Evolutionary conservation across 1,284 basidiomycete species (phyloP), one percentile per base, ranked within the genome.

Genomic region (Boletus smithii): DNA sequence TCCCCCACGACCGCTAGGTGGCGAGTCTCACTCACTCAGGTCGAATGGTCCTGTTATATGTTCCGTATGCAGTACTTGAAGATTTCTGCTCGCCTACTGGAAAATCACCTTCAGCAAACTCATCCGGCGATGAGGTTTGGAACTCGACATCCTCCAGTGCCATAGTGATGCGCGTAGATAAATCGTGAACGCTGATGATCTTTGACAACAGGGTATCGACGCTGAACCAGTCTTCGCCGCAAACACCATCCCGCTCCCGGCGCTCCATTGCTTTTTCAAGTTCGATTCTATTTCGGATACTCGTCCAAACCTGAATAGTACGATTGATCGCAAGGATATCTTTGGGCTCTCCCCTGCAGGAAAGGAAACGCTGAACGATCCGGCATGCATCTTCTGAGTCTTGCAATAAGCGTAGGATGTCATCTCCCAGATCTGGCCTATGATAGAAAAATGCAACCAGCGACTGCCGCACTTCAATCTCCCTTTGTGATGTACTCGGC

Each of bases 401-500:
- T 29, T 73, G 73, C 27, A 95, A 67, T 16, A 73, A 63, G 39
- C 76, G 76, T 9, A 76, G 65, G 6, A 95, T 64, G 59, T 95
- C 91, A 18, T 77, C 72, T 37, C 83, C 76, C 14, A 95, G 74
- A 54, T 87, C 79, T 18, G 79, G 76, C 29, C 83, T 72, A 8
- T 73, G 62, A 50, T 79, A 70, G 58, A 97, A 86, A 52, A 88
- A 80, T 5, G 85, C 77, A n/a, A 97, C 91, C 3, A 95, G 69
- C 10, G 81, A 79, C 57, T 93, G 88, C 1, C 90, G 81, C 3
- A 79, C 70, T 56, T 81, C 77, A 57, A 97, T 94, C 54, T 86
- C 81, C 4, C 64, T 48, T 14, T 88, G 66, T 3, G 87, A 86
- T 0, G 88, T 89, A 53, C 89, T 94, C 0, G 94, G 94, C n/a